phyloP scores from a whole-genome alignment of 2,329 filamentous ascomycete species.

The Rhynchosporium agropyri region DNA sequence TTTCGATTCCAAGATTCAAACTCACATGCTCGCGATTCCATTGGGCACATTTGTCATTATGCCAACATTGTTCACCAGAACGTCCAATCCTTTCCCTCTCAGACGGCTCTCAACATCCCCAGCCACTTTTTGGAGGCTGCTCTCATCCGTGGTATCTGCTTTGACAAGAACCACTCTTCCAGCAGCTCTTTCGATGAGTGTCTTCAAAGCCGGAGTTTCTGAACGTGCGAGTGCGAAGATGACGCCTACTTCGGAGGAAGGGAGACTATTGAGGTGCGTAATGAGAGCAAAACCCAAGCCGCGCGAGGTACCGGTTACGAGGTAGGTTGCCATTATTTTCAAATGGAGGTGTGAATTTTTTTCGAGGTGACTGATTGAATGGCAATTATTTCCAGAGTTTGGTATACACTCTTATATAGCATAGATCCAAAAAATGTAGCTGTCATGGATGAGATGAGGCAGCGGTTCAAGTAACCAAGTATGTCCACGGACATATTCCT shows the following conservation, averaged over 20 bases:
- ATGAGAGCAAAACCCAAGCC: slow-evolving; percentile 44
- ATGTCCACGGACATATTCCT: slow-evolving; percentile 12
- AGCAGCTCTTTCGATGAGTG: slow-evolving; percentile 42
- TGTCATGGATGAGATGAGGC: neutral
- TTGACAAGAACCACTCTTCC: slow-evolving; percentile 45
- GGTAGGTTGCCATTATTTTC: slow-evolving; percentile 41
- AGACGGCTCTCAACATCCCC: slow-evolving; percentile 42
- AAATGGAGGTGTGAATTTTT: neutral
- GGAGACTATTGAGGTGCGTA: slow-evolving; percentile 39
- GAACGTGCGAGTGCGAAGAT: slow-evolving; percentile 48
- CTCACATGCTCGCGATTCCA: slow-evolving; percentile 21
- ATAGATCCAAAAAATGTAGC: neutral
- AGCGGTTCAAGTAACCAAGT: neutral
- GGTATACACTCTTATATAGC: neutral
- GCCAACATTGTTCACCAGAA: slow-evolving; percentile 52
- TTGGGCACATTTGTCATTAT: slow-evolving; percentile 16
- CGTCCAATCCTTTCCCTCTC: slow-evolving; percentile 48
- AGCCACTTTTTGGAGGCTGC: slow-evolving; percentile 44
- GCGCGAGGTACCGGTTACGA: slow-evolving; percentile 45
- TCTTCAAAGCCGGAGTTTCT: slow-evolving; percentile 42
- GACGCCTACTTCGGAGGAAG: slow-evolving; percentile 43
- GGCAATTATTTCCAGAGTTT: neutral
- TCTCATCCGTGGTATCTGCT: slow-evolving; percentile 45
- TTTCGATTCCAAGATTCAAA: neutral
- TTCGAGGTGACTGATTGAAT: neutral